phyloP scores from a whole-genome alignment of 2,329 filamentous ascomycete genomes.

The Pseudocercospora vitis region DNA sequence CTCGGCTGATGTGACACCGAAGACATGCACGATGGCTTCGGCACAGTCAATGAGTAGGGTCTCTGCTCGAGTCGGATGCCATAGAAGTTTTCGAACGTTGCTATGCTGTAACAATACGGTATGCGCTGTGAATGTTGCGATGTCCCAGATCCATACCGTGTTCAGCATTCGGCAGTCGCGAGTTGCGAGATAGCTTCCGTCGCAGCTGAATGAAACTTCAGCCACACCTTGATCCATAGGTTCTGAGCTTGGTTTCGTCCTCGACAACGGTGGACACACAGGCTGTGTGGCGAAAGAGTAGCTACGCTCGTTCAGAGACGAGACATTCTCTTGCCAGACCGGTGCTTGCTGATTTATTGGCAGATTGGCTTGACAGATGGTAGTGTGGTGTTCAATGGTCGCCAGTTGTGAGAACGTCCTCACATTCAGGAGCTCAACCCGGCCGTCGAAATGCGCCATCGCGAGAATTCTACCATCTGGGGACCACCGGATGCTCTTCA shows the following conservation, averaged over 20 bases:
- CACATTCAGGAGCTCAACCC: constrained; percentile 35
- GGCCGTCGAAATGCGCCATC: constrained; percentile 30
- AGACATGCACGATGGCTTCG: constrained; percentile 42
- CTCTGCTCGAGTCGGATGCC: constrained; percentile 43
- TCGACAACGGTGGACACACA: constrained; percentile 33
- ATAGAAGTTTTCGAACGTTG: constrained; percentile 45
- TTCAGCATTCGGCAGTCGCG: constrained; percentile 39
- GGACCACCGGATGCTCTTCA: constrained; percentile 36
- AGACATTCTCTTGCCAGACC: constrained; percentile 37
- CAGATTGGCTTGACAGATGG: constrained; percentile 32
- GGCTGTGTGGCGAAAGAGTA: constrained; percentile 33
- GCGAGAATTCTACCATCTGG: constrained; percentile 30
- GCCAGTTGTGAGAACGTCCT: constrained; percentile 34
- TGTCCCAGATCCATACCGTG: constrained; percentile 52
- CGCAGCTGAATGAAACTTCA: constrained; percentile 33
- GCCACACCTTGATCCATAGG: constrained; percentile 38
- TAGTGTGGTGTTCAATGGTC: constrained; percentile 35
- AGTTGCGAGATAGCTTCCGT: constrained; percentile 34
- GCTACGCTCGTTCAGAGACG: constrained; percentile 31
- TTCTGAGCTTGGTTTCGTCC: constrained; percentile 26
- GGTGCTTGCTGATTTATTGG: constrained; percentile 29
- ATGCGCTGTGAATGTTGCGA: constrained; percentile 39
- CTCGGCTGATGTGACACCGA: constrained; percentile 29
- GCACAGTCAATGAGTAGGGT: constrained; percentile 45
- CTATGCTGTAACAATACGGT: constrained; percentile 48